phyloP scores from a whole-genome alignment of 495 filamentous ascomycete genomes.

The Staphylotrichum longicolle region DNA sequence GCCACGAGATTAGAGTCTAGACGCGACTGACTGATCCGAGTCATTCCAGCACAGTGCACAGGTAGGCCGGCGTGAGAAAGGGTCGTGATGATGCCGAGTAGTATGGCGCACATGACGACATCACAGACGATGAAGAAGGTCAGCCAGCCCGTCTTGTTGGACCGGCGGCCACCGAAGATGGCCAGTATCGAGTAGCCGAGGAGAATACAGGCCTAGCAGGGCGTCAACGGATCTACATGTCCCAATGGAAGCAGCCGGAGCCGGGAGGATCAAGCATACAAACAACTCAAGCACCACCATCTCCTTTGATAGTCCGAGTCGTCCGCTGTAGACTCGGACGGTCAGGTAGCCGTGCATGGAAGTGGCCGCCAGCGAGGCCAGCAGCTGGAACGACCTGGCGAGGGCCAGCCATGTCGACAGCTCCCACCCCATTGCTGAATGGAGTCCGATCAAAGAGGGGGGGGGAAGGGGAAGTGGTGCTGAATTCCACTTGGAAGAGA shows the following conservation, averaged over 20 bases:
- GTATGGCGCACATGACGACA: conserved; percentile 28
- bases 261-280: conserved; percentile 28
- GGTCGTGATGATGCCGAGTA: conserved; percentile 35
- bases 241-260: neutral
- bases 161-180: conserved; percentile 32
- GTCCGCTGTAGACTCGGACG: conserved; percentile 29
- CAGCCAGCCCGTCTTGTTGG: conserved; percentile 28
- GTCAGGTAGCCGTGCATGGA: conserved; percentile 42
- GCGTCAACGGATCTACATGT: conserved; percentile 8
- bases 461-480: neutral
- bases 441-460: neutral
- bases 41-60: conserved; percentile 37
- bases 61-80: conserved; percentile 39
- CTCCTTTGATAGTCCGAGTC: conserved; percentile 27
- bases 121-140: conserved; percentile 33
- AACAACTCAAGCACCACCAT: conserved; percentile 39
- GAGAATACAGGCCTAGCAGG: conserved; percentile 31
- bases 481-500: conserved; percentile 23
- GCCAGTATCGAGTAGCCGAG: conserved; percentile 38
- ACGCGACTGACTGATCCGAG: conserved; percentile 21
- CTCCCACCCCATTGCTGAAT: conserved; percentile 34
- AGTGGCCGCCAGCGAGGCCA: conserved; percentile 29
- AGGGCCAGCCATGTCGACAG: conserved; percentile 37
- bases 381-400: conserved; percentile 34
- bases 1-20: no score